Evolutionary conservation across 352 stramenopile genomes (phyloP).

Genomic region (Globisporangium heterothallicum): DNA sequence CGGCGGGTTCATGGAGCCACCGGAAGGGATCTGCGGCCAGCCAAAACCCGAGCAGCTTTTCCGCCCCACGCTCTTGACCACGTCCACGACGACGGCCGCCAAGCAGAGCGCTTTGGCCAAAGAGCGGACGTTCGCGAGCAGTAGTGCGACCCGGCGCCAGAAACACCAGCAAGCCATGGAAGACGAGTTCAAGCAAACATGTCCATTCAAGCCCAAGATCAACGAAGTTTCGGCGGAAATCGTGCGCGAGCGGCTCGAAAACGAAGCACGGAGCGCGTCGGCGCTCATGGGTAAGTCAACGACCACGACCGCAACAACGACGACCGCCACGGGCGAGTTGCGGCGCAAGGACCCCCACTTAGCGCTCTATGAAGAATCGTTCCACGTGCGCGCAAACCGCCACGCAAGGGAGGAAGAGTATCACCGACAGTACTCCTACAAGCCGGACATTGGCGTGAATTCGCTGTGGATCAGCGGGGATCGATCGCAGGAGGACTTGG

Average conservation of each 20-base stretch:
- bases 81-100: conserved; percentile 12
- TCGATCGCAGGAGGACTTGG: conserved; percentile 41
- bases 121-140: conserved; percentile 28
- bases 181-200: conserved; percentile 58
- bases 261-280: conserved; percentile 28
- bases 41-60: conserved; percentile 59
- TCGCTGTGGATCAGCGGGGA: conserved; percentile 42
- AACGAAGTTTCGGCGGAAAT: conserved; percentile 70
- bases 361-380: conserved; percentile 72
- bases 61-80: conserved; percentile 52
- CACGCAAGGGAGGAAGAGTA: conserved; percentile 51
- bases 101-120: conserved; percentile 36
- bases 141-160: conserved; percentile 42
- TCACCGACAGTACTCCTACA: conserved; percentile 65
- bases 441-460: conserved; percentile 76
- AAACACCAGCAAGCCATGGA: conserved; percentile 52
- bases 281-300: no score
- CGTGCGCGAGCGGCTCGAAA: conserved; percentile 60
- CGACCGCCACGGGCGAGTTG: conserved; percentile 16
- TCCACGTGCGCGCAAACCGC: conserved; percentile 30
- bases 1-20: conserved; percentile 13
- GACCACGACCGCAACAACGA: conserved; percentile 15
- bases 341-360: conserved; percentile 44
- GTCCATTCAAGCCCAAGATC: conserved; percentile 69
- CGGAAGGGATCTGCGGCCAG: conserved; percentile 46